Conservation (phyloP, 2,329 filamentous ascomycete species). For the Diplodia corticola region DNA sequence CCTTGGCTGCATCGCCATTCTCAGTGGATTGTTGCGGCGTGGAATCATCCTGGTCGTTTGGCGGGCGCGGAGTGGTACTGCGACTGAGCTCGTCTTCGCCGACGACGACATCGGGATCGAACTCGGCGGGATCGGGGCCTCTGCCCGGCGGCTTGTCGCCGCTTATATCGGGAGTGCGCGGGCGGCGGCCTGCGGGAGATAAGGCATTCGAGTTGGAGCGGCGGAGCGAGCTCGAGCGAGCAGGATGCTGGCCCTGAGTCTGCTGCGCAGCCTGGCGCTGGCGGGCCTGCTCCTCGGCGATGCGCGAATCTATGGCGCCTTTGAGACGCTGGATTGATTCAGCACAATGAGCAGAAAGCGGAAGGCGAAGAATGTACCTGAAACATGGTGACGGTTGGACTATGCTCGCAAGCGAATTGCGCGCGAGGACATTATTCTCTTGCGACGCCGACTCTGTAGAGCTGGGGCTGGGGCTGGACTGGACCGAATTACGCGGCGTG, state of each 20-base stretch:
- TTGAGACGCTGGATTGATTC: constrained; percentile 65
- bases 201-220: constrained; percentile 48
- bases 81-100: constrained; percentile 72
- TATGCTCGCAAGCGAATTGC: constrained; percentile 13
- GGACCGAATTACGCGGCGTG: constrained; percentile 13
- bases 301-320: constrained; percentile 80
- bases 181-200: constrained; percentile 40
- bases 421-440: constrained; percentile 19
- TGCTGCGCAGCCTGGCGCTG: constrained; percentile 55
- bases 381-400: constrained; percentile 35
- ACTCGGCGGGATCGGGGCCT: constrained; percentile 79
- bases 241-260: constrained; percentile 48
- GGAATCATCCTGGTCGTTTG: constrained; percentile 40
- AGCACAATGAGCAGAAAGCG: constrained; percentile 1
- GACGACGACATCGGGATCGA: constrained; percentile 82
- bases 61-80: constrained; percentile 58
- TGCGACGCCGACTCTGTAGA: constrained; percentile 24
- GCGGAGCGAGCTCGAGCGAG: constrained; percentile 47
- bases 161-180: constrained; percentile 35
- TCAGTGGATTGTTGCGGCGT: constrained; percentile 25
- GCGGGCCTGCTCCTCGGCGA: constrained; percentile 87
- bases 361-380: constrained; percentile 28
- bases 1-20: constrained; percentile 34
- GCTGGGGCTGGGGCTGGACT: constrained; percentile 8
- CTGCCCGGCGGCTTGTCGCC: constrained; percentile 49